Percentiles rank a stretch among this genome's conserved stretches.
Evolutionary conservation across 352 stramenopile species (phyloP).

Genomic region (Pythium aquatile): DNA sequence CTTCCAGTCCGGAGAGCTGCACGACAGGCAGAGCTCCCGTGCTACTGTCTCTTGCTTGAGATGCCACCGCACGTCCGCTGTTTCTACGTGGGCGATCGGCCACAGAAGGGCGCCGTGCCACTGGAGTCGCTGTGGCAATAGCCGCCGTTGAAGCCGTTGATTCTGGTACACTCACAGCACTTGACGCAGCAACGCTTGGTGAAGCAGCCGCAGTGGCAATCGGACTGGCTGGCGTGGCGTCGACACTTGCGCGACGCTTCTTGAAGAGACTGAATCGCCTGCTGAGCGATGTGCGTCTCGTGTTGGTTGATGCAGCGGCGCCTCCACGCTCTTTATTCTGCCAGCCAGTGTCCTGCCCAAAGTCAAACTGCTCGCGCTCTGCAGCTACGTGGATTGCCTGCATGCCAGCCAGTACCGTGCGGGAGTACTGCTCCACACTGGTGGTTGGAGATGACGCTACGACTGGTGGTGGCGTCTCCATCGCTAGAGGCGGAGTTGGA

Average conservation of each 20-base stretch:
- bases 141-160: not conserved
- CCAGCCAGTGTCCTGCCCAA: conserved; percentile 20
- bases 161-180: not conserved
- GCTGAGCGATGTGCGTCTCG: conserved; percentile 6
- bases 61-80: not conserved
- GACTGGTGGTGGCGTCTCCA: not conserved
- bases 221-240: not conserved
- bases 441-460: not conserved
- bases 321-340: not conserved
- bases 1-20: conserved; percentile 27
- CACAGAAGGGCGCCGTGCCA: not conserved
- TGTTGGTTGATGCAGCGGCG: not conserved
- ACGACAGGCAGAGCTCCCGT: conserved; percentile 11
- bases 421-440: conserved; percentile 8
- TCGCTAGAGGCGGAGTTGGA: not conserved
- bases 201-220: not conserved
- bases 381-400: conserved; percentile 28
- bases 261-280: conserved; percentile 21
- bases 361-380: conserved; percentile 25
- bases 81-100: not conserved
- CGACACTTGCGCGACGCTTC: conserved; percentile 2
- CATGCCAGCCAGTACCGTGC: conserved; percentile 21
- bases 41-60: not conserved
- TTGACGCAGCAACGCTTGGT: not conserved
- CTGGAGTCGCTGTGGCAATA: not conserved